Base-by-base conservation (phyloP, 148 eudicot genomes). In the Fagopyrum esculentum region DNA sequence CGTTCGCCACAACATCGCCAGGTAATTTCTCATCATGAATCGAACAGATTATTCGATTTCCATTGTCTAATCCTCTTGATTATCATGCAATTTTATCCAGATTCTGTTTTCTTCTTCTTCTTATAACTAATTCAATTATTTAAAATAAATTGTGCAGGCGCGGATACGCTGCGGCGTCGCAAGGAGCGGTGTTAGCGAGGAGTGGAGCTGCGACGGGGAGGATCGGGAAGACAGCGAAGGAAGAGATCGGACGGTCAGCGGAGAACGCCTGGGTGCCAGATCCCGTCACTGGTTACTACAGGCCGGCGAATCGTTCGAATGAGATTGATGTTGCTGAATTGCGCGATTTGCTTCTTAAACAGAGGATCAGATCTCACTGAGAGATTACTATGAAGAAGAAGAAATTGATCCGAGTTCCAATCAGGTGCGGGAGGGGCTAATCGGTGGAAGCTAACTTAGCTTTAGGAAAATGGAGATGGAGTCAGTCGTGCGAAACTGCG, bases 281-380 rank as follows among this genome's bases (percentile, higher is more conserved):
- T 75, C 97, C 97, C 4, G 85, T 81, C 6, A 92, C 97, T 40
- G 97, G 97, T 0, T 90, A 83, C 75, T 92, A 90, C 84, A 75
- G 86, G 52, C 97, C 97, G 13, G 95, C 87, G 60, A 85, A 83
- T 57, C 82, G 81, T 7, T 60, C 73, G 0, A 74, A 86, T 4
- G 86, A 84, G 49, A 73, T 92, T 57, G 91, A 90, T 51, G 95
- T 84, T 6, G 92, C 85, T 0, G 89, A 88, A 75, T 82, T 92
- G 5, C 83, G 92, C 5, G 84, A 82, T 73, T 54, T 87, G 75
- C 79, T 85, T 64, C 77, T 90, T 51, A 92, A 86, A 77, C 73
- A 69, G 73, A 69, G 73, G 73, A 69, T 61, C 43, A 5, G 44
- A 61, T 61, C 68, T 29, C 68, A 61, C 15, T 61, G 68, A 61